phyloP scores from a whole-genome alignment of 768 basidiomycete species.

The Cyclocybe cylindracea region DNA sequence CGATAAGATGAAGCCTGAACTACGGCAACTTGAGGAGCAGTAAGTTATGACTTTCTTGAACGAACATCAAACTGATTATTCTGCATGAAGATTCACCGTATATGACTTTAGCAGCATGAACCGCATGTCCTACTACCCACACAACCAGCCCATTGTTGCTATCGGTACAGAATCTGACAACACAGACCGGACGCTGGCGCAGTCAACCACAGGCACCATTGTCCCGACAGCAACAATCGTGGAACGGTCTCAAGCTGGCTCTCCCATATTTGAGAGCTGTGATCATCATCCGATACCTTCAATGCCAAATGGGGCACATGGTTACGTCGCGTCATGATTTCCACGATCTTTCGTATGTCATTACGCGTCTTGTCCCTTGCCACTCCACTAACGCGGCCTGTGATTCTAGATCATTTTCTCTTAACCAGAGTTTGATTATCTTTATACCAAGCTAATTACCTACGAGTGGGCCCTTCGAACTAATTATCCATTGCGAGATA shows the following conservation, averaged over 20 bases:
- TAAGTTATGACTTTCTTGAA: slow-evolving; percentile 33
- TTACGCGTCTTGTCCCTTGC: slow-evolving; percentile 1
- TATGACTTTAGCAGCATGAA: slow-evolving; percentile 80
- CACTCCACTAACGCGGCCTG: background rate
- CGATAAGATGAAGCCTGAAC: slow-evolving; percentile 88
- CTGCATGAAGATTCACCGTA: slow-evolving; percentile 69
- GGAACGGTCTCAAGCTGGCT: slow-evolving; percentile 48
- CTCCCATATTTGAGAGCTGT: slow-evolving; percentile 37
- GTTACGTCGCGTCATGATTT: slow-evolving; percentile 23
- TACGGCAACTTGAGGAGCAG: slow-evolving; percentile 93
- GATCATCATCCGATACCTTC: slow-evolving; percentile 29
- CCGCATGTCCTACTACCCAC: slow-evolving; percentile 86
- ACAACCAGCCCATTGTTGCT: slow-evolving; percentile 65
- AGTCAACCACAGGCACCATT: slow-evolving; percentile 42
- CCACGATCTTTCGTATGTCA: slow-evolving; percentile 10
- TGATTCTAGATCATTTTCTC: background rate
- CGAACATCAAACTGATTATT: slow-evolving; percentile 7
- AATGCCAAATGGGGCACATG: slow-evolving; percentile 19
- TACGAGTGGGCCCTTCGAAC: background rate
- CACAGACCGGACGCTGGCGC: slow-evolving; percentile 43
- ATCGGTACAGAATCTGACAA: slow-evolving; percentile 40
- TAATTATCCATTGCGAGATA: background rate
- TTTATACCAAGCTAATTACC: slow-evolving; percentile 22
- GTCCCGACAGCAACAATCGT: slow-evolving; percentile 48
- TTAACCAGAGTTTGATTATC: slow-evolving; percentile 9